Evolutionary conservation across 306 rosid species (phyloP).

Genomic region (Pyrus communis): DNA sequence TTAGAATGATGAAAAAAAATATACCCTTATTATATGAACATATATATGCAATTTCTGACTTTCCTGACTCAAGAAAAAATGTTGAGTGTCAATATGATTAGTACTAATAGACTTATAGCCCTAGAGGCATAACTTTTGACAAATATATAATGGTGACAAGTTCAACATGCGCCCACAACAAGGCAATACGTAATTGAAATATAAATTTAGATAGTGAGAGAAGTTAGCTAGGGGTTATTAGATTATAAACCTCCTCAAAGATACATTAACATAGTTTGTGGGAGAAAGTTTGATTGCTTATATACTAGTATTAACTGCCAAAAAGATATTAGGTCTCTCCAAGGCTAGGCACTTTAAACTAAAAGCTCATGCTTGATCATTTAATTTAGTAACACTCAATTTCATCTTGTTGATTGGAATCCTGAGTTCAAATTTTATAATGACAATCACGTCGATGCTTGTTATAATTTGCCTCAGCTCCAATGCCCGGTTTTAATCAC

Average conservation of each 20-base stretch:
- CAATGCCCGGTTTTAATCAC: neutral
- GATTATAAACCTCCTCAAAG: neutral
- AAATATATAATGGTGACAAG: neutral
- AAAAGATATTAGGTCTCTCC: neutral
- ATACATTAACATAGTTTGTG: neutral
- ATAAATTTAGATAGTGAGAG: neutral
- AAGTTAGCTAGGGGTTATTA: too few species aligned
- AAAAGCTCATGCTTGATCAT: too few species aligned
- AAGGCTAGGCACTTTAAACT: neutral
- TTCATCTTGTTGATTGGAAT: too few species aligned
- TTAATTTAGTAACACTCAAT: neutral
- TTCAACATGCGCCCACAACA: neutral
- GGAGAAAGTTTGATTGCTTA: neutral
- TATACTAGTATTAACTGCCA: neutral
- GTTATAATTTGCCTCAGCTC: neutral
- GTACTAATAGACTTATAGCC: neutral
- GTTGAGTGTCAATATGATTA: neutral
- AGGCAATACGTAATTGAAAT: neutral
- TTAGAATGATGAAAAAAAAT: too few species aligned
- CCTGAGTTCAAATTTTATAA: too few species aligned
- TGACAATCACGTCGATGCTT: neutral
- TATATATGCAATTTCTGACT: neutral
- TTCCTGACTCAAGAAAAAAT: neutral
- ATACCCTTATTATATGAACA: neutral
- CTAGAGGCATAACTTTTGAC: neutral